Base-by-base conservation (phyloP, 1,284 basidiomycete genomes). In the Rugosomyces carneus region DNA sequence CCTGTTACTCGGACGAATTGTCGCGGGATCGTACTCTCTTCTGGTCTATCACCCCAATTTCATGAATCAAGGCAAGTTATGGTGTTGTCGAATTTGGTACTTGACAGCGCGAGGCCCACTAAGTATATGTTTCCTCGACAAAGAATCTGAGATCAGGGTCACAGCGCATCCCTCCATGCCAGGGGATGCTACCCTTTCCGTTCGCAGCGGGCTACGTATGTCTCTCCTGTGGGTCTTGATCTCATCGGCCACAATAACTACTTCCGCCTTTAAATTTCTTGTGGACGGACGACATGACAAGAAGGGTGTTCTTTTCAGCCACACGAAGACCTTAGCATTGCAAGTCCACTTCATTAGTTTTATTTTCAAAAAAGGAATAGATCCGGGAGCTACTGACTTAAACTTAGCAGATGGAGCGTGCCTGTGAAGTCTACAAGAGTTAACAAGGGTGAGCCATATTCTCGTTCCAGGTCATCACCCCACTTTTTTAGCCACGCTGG, bases 171-270 rank as follows among this genome's bases (percentile, higher is more conserved):
- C 64, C 52, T 7, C 64, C 60, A 26, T 0, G 75, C 67, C 2
- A 73, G 70, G 19, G 82, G 66, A 15, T 75, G 64, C 8, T 75
- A 75, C 39, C 79, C 68, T 54, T 80, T 78, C 79, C 0, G 79
- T 80, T 8, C 75, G 63, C 7, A 59, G 60, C 0, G 74, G 64
- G 9, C 58, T 53, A 46, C 71, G 66, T 0, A 60, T 57, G 0
- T 56, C 55, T 0, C 74, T 72, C 6, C 71, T 65, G 19, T 78
- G 68, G 13, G 60, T 69, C 73, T 56, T 74, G 72, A 24, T 80
- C 2, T 78, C 78, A 50, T 81, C 78, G 1, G 76, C 75, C 11
- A 76, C 77, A 9, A 81, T 61, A 10, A 81, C 44, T 11, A 51
- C 48, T 50, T 80, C 73, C 3, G 68, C 67, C 4, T 57, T 51